Conservation (phyloP, 805 yeast species). For the Alloascoidea africana region DNA sequence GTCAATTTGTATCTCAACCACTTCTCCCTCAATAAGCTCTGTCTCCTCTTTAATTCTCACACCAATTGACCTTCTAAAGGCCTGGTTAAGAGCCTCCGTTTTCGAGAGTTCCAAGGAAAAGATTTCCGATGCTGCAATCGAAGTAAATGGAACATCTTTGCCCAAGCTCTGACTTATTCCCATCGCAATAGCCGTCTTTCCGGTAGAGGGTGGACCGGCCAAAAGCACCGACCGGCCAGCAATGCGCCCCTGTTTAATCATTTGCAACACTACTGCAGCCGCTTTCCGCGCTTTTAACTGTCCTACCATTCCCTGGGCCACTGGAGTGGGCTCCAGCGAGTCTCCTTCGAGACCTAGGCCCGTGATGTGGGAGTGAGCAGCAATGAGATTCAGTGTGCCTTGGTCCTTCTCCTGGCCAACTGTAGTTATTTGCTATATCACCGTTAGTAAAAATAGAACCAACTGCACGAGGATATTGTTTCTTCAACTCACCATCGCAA, state of each 20-base stretch:
- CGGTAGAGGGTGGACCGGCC: slow-evolving; percentile 98
- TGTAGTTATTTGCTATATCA: slow-evolving; percentile 21
- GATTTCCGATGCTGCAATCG: slow-evolving; percentile 88
- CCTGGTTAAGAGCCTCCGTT: slow-evolving; percentile 93
- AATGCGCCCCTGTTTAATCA: slow-evolving; percentile 87
- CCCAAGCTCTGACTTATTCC: slow-evolving; percentile 44
- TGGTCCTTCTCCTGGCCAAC: slow-evolving; percentile 29
- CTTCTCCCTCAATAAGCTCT: slow-evolving; percentile 97
- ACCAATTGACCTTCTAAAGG: slow-evolving; percentile 91
- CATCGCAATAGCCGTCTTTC: slow-evolving; percentile 97
- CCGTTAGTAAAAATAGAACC: too few relatives aligned
- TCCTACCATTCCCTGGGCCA: slow-evolving; percentile 94
- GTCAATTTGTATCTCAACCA: slow-evolving; percentile 90
- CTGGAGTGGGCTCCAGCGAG: slow-evolving; percentile 64
- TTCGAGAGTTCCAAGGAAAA: slow-evolving; percentile 85
- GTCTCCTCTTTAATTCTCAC: slow-evolving; percentile 92
- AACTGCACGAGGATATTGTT: too few relatives aligned
- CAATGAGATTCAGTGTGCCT: slow-evolving; percentile 62
- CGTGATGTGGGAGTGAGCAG: slow-evolving; percentile 96
- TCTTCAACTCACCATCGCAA: too few relatives aligned
- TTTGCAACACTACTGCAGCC: slow-evolving; percentile 83
- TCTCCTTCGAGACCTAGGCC: slow-evolving; percentile 91
- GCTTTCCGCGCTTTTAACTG: slow-evolving; percentile 92
- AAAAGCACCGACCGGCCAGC: slow-evolving; percentile 93
- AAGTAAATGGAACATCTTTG: slow-evolving; percentile 82